Percentiles rank a stretch among this genome's conserved stretches.
Evolutionary conservation across 441 rosid genomes (phyloP).

Genomic region (Brassica hybrid): DNA sequence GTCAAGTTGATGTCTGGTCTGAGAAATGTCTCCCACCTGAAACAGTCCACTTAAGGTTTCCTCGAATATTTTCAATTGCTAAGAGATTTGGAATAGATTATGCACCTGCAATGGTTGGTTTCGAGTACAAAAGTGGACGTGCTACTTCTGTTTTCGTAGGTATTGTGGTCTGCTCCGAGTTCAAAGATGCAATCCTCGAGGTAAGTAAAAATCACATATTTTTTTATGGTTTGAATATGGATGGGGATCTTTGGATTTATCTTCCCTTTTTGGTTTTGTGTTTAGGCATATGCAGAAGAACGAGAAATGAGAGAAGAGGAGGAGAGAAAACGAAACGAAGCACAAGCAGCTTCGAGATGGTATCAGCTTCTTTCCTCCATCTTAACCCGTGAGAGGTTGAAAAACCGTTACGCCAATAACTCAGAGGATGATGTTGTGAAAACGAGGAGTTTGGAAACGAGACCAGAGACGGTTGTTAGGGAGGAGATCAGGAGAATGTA

Average conservation of each 20-base stretch:
- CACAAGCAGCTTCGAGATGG: constrained; percentile 83
- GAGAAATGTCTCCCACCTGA: constrained; percentile 97
- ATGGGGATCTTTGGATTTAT: neutral
- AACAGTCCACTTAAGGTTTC: constrained; percentile 85
- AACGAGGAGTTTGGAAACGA: constrained; percentile 14
- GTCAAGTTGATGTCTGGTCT: constrained; percentile 98
- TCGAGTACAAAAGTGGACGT: constrained; percentile 83
- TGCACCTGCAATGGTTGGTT: constrained; percentile 99
- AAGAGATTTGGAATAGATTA: constrained; percentile 93
- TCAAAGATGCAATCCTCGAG: constrained; percentile 81
- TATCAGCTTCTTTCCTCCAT: constrained; percentile 90
- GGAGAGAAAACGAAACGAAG: constrained; percentile 77
- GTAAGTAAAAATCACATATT: constrained; percentile 42
- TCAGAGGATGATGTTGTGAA: constrained; percentile 2
- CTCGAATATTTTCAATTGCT: constrained; percentile 74
- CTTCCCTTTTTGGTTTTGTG: neutral
- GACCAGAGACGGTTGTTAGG: constrained; percentile 5
- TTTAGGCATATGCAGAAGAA: constrained; percentile 88
- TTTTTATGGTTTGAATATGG: neutral
- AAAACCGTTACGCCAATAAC: constrained; percentile 19
- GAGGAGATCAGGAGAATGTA: neutral
- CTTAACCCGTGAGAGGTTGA: constrained; percentile 76
- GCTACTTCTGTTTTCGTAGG: constrained; percentile 79
- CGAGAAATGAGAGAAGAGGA: constrained; percentile 69
- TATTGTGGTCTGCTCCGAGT: constrained; percentile 87